Evolutionary conservation across 1,284 basidiomycete genomes (phyloP), one percentile per base, ranked within the genome.

Genomic region (Ustilago hordei): DNA sequence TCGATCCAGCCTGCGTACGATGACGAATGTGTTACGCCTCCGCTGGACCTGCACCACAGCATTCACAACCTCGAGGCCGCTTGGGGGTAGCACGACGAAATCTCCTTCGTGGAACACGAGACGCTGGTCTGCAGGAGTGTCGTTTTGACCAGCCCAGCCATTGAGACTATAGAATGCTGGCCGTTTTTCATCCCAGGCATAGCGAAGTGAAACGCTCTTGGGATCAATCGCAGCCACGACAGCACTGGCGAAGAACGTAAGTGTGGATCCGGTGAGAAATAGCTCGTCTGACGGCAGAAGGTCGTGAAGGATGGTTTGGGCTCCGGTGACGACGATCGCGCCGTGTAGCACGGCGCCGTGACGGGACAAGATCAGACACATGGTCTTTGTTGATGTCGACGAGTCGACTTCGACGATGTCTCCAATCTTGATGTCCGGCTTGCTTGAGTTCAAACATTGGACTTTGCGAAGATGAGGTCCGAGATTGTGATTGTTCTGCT

Each of bases 81-180:
- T n/a, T 5, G 62, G 55, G 0, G 55, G 13, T 0, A 75, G 48
- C 23, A 57, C 32, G 11, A 77, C 56, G 13, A 72, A 77, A 36
- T 77, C 74, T 45, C 74, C 74, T 34, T 72, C 69, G 63, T 77
- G 74, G n/a, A 60, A 72, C 1, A 13, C 28, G 4, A 55, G n/a
- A 13, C 35, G 11, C 12, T 23, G 4, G 15, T 5, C 4, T 38
- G 32, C 39, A 15, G 39, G 15, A 19, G n/a, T 23, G 38, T 2
- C 13, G 3, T 31, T 31, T 8, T 38, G 31, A 2, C 36, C 36
- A 13, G 60, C 45, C 64, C 60, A 73, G 11, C 64, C 55, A 13
- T 60, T 34, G 19, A 73, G 52, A 0, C 58, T 50, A 2, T 59
- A 4, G 38, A 74, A 62, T 0, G 71, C 65, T 6, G 66, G 58